Conservation (phyloP, 768 basidiomycete species). For the Russula abietina region DNA sequence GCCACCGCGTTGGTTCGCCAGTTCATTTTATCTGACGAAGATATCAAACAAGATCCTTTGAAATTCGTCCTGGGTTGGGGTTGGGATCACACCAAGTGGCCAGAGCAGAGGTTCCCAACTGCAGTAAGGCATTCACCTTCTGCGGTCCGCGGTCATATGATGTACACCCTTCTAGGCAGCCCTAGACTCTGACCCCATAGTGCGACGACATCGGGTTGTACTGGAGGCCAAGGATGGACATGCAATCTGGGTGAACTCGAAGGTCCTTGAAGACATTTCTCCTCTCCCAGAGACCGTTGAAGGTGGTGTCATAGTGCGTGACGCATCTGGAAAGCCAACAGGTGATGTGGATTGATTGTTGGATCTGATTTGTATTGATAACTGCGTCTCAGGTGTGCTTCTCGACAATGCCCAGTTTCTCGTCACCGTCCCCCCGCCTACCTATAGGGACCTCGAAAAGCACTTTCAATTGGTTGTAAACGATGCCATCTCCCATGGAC, state of each 20-base stretch:
- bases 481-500: conserved; percentile 63
- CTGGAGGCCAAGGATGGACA: conserved; percentile 86
- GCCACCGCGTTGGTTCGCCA: conserved; percentile 55
- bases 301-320: conserved; percentile 75
- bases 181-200: conserved; percentile 62
- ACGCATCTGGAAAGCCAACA: conserved; percentile 59
- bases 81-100: conserved; percentile 88
- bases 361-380: conserved; percentile 1
- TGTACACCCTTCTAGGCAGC: conserved; percentile 44
- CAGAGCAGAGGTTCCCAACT: conserved; percentile 54
- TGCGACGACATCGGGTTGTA: conserved; percentile 64
- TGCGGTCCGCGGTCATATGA: neutral
- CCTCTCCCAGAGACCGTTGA: conserved; percentile 65
- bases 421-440: conserved; percentile 55
- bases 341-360: conserved; percentile 39
- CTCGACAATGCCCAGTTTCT: conserved; percentile 85
- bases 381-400: conserved; percentile 49
- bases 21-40: conserved; percentile 54
- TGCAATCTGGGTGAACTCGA: conserved; percentile 77
- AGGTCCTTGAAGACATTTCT: conserved; percentile 49
- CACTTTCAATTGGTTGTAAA: conserved; percentile 56
- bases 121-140: conserved; percentile 42
- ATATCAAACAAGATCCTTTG: conserved; percentile 49
- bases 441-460: conserved; percentile 54
- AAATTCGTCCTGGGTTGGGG: conserved; percentile 75